Evolutionary conservation across 2,329 filamentous ascomycete species (phyloP), one percentile per base, ranked within the genome.

Genomic region (Diaporthe sp.): DNA sequence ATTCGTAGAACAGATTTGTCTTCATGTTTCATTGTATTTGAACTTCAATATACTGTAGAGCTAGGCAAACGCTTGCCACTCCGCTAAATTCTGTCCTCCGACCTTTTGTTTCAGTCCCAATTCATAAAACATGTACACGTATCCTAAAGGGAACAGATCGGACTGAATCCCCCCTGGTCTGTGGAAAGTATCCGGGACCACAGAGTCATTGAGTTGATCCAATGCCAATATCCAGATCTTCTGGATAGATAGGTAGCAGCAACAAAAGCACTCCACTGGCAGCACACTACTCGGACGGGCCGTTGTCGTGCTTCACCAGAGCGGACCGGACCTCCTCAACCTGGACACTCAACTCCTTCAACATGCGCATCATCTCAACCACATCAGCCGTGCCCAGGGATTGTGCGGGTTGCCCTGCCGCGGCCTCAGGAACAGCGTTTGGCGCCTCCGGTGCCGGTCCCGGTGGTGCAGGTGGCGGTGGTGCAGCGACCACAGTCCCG

Each of bases 271-370:
- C 34, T 31, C 55, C 4, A 46, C 39, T 2, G 12, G 3, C 37
- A 39, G 12, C 37, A 39, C 37, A 39, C 37, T 39, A 39, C 37
- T 39, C 37, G 37, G 25, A n/a, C 3, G 73, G 31, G 4, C 73
- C 73, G 2, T 44, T 12, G 25, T 75, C 73, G 22, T 75, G 73
- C 57, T 75, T 75, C 25, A 72, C 73, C 19, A 75, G 15, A 13
- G 67, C 57, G 2, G 73, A 5, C 19, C 73, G 58, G 8, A 75
- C 73, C 37, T 75, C 73, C 57, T 75, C 73, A 22, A 75, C 73
- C 57, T 75, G 73, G 10, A 70, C 34, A 8, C 65, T 75, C 57
- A 75, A 55, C 34, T 71, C 57, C 53, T 72, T 75, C 65, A 75
- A 44, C 73, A 75, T 46, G 22, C 55, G 65, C 73, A 75, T 75